Evolutionary conservation across 768 basidiomycete species (phyloP).

Genomic region (Suillus subaureus): DNA sequence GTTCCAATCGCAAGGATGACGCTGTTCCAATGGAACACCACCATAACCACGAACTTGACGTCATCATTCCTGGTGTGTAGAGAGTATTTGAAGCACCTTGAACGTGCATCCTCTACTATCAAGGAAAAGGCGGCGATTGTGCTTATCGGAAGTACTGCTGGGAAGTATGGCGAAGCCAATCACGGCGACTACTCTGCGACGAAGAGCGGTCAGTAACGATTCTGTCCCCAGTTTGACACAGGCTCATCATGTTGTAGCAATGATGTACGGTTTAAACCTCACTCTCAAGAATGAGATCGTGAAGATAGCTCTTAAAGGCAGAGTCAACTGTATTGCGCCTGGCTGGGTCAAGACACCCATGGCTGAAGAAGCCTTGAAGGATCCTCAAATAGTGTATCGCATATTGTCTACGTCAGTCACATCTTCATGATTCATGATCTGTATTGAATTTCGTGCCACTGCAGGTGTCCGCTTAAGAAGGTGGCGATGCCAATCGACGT

Average conservation of each 20-base stretch:
- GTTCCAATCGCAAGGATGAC: slow-evolving; percentile 58
- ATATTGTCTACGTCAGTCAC: slow-evolving; percentile 66
- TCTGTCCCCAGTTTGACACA: background rate
- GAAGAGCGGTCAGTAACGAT: slow-evolving; percentile 57
- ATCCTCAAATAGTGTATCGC: slow-evolving; percentile 54
- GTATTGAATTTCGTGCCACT: background rate
- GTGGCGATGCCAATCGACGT: slow-evolving; percentile 63
- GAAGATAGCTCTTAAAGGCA: slow-evolving; percentile 65
- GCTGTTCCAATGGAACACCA: slow-evolving; percentile 63
- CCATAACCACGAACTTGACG: slow-evolving; percentile 65
- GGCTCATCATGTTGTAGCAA: slow-evolving; percentile 43
- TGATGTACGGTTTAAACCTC: slow-evolving; percentile 73
- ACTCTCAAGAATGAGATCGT: slow-evolving; percentile 83
- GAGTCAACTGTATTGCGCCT: slow-evolving; percentile 72
- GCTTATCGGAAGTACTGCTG: slow-evolving; percentile 70
- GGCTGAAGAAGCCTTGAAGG: slow-evolving; percentile 57
- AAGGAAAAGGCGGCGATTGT: slow-evolving; percentile 64
- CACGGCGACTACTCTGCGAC: slow-evolving; percentile 68
- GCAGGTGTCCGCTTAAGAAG: slow-evolving; percentile 71
- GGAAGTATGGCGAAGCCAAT: slow-evolving; percentile 71
- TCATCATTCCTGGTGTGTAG: slow-evolving; percentile 68
- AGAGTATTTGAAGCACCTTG: slow-evolving; percentile 56
- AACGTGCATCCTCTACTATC: slow-evolving; percentile 35
- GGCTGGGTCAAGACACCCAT: slow-evolving; percentile 71
- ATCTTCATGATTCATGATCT: background rate